A percentile compares a stretch with the other conserved stretches of the same genome.
Evolutionary conservation across 306 rosid species (phyloP).

Genomic region (Cicer chorassanicum): DNA sequence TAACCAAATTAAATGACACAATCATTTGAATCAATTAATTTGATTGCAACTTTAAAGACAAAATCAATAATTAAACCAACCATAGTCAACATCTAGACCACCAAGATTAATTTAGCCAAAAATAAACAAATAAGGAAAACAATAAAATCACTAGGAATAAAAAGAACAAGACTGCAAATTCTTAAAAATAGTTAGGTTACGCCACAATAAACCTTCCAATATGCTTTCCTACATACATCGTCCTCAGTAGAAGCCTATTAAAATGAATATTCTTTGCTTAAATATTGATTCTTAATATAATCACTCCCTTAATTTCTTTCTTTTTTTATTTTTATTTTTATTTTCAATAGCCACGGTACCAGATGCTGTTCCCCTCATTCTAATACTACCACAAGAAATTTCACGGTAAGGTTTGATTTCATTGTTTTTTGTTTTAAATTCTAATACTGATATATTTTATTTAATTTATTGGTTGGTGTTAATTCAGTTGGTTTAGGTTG

Average conservation of each 20-base stretch:
- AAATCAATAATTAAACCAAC: too few species aligned
- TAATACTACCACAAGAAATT: neutral
- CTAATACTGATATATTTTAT: neutral
- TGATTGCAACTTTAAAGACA: too few species aligned
- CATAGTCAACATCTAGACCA: too few species aligned
- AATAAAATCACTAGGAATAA: too few species aligned
- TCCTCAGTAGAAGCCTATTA: conserved; percentile 37
- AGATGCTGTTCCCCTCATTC: conserved; percentile 23
- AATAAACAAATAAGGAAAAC: too few species aligned
- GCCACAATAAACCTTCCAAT: conserved; percentile 27
- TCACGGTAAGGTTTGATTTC: conserved; percentile 35
- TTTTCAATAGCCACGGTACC: conserved; percentile 30
- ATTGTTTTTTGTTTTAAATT: neutral
- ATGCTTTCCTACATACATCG: neutral
- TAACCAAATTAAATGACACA: too few species aligned
- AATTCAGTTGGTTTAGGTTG: conserved; percentile 27
- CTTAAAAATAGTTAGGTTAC: neutral
- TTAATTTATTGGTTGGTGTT: conserved; percentile 29
- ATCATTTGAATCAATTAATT: too few species aligned
- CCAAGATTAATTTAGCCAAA: too few species aligned
- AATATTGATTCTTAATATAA: neutral
- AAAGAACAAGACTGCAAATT: neutral
- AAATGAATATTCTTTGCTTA: conserved; percentile 50
- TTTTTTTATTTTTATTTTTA: conserved; percentile 15
- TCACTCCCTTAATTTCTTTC: neutral